Evolutionary conservation across 805 yeast species (phyloP).

Genomic region (Wickerhamomyces xylosicus): DNA sequence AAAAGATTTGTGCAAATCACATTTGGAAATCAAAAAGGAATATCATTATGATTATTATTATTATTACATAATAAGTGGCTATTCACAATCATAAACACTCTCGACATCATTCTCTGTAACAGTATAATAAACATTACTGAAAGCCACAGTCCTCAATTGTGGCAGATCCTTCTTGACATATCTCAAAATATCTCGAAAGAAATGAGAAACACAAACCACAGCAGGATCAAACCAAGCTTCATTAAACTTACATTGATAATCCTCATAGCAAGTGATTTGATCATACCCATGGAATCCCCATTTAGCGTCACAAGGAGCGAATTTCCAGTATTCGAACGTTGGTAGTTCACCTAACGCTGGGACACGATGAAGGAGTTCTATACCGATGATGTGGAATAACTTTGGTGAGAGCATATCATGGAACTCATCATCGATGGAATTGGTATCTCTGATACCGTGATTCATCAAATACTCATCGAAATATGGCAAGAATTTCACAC

Average conservation of each 20-base stretch:
- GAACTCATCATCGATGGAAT: conserved; percentile 38
- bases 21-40: no score
- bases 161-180: conserved; percentile 25
- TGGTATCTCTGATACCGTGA: conserved; percentile 34
- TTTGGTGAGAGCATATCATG: conserved; percentile 54
- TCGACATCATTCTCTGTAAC: conserved; percentile 5
- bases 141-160: conserved; percentile 19
- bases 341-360: conserved; percentile 12
- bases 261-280: conserved; percentile 28
- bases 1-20: no score
- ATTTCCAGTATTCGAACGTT: conserved; percentile 22
- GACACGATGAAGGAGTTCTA: conserved; percentile 27
- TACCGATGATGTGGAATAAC: conserved; percentile 42
- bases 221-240: conserved; percentile 31
- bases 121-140: conserved; percentile 33
- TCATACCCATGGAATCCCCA: conserved; percentile 45
- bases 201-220: conserved; percentile 34
- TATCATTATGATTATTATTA: no score
- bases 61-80: no score
- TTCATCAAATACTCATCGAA: conserved; percentile 53
- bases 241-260: conserved; percentile 31
- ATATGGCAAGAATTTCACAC: conserved; percentile 34
- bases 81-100: conserved; percentile 18
- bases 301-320: conserved; percentile 22
- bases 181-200: conserved; percentile 31